Percentiles rank a stretch among this genome's conserved stretches.
Evolutionary conservation across 352 stramenopile genomes (phyloP).

Genomic region (Phytopythium vexans): DNA sequence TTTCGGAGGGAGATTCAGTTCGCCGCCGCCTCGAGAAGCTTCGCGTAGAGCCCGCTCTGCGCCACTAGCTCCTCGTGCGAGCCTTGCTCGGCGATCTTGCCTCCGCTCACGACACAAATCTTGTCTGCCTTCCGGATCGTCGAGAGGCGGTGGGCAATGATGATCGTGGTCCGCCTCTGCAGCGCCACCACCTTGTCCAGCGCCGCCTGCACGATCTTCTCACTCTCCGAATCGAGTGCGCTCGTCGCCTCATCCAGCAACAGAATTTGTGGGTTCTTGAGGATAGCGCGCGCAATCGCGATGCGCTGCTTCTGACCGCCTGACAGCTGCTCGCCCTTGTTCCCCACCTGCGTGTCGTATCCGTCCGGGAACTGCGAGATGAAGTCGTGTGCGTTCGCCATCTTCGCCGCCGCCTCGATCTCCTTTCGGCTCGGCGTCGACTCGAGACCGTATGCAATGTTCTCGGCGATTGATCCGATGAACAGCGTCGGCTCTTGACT

Average conservation of each 20-base stretch:
- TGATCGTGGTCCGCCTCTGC: constrained; percentile 68
- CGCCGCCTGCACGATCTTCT: constrained; percentile 41
- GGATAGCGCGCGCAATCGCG: constrained; percentile 31
- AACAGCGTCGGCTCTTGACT: constrained; percentile 13
- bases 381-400: constrained; percentile 37
- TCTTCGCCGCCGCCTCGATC: constrained; percentile 49
- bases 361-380: constrained; percentile 33
- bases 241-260: constrained; percentile 74
- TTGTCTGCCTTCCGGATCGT: constrained; percentile 31
- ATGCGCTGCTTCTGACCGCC: constrained; percentile 48
- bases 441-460: constrained; percentile 58
- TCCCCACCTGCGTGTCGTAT: constrained; percentile 31
- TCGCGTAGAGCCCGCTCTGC: constrained; percentile 17
- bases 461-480: constrained; percentile 42
- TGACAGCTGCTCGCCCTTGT: constrained; percentile 27
- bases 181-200: constrained; percentile 25
- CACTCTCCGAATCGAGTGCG: constrained; percentile 86
- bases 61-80: constrained; percentile 18
- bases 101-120: constrained; percentile 26
- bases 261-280: constrained; percentile 38
- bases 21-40: constrained; percentile 8
- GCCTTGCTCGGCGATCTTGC: constrained; percentile 25
- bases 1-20: constrained; percentile 2
- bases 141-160: constrained; percentile 86
- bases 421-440: constrained; percentile 57